phyloP scores from a whole-genome alignment of 768 basidiomycete species.

The Tricholoma sp. region DNA sequence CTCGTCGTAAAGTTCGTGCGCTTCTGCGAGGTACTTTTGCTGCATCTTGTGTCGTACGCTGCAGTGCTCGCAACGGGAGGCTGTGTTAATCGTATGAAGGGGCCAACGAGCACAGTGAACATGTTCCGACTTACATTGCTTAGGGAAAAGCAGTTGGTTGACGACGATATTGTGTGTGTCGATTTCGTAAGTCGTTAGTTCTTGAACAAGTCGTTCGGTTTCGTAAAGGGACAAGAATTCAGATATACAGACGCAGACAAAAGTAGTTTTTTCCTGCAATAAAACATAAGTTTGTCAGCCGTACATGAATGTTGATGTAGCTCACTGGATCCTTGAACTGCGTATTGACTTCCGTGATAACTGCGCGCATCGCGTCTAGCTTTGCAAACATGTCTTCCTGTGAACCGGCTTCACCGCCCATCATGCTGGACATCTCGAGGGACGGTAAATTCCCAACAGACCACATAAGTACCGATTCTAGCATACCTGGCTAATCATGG shows the following conservation, averaged over 20 bases:
- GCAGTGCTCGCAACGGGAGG: conserved; percentile 93
- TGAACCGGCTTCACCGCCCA: conserved; percentile 85
- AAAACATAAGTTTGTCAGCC: background rate
- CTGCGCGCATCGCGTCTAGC: conserved; percentile 92
- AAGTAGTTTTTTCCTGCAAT: conserved; percentile 95
- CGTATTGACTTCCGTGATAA: conserved; percentile 97
- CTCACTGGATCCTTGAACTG: conserved; percentile 98
- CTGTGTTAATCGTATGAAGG: conserved; percentile 33
- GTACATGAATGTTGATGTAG: conserved; percentile 7
- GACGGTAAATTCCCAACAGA: background rate
- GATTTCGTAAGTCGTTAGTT: conserved; percentile 89
- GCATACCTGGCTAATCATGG: conserved; percentile 84
- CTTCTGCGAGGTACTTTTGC: conserved; percentile 94
- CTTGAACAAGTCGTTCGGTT: conserved; percentile 96
- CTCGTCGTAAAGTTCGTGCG: conserved; percentile 95
- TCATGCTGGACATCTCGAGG: conserved; percentile 86
- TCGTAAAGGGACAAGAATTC: conserved; percentile 98
- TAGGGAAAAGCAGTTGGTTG: conserved; percentile 95
- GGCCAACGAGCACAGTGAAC: background rate
- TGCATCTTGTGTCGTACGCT: conserved; percentile 94
- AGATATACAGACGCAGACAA: conserved; percentile 97
- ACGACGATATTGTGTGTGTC: conserved; percentile 99
- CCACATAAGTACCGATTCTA: background rate
- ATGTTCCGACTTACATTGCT: conserved; percentile 54
- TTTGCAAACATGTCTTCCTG: conserved; percentile 99